Base-by-base conservation (phyloP, 805 yeast genomes). In the Metschnikowia lochheadii region DNA sequence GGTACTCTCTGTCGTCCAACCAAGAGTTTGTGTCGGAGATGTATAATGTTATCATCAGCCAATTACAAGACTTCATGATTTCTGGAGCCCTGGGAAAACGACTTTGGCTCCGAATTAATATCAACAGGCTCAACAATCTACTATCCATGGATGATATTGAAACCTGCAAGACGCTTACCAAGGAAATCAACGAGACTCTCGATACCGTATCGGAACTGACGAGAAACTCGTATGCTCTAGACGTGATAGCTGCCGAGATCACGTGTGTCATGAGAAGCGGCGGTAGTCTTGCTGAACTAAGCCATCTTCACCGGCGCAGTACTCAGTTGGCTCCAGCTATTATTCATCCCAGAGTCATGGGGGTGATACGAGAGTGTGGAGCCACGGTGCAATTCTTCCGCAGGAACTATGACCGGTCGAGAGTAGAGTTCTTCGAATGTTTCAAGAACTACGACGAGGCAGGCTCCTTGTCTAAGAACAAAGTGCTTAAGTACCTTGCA, bases 361-460 rank as follows among this genome's bases (percentile, higher is more conserved):
- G 92, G 1, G 78, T 84, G n/a, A 78, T 88, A 23, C 77, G 81
- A 53, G 92, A 87, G 63, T 83, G 89, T 56, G 88, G 89, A 0
- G 96, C 90, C 2, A 77, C 81, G 48, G 75, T 87, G 55, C 77
- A 79, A 45, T 82, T 87, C 76, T 72, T 78, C 52, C 77, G 79
- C 44, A 78, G 77, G 13, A 79, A 82, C 53, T 87, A 78, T 72
- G 81, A 77, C 33, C 65, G 64, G 44, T 89, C 88, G 0, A 70
- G 83, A 8, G 76, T 84, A 35, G 92, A 90, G 14, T 83, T 83
- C 53, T 76, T 77, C 40, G 75, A 68, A 43, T 77, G 72, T 44
- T 73, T 73, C 55, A 73, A 73, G 52, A 68, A 63, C 49, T 73
- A 66, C 52, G 78, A 73, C 54, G 78, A 73, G 60, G 74, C 75